Percentiles rank a stretch among this genome's conserved stretches.
phyloP scores from a whole-genome alignment of 2,329 filamentous ascomycete species.

The Ophiostoma fasciatum region DNA sequence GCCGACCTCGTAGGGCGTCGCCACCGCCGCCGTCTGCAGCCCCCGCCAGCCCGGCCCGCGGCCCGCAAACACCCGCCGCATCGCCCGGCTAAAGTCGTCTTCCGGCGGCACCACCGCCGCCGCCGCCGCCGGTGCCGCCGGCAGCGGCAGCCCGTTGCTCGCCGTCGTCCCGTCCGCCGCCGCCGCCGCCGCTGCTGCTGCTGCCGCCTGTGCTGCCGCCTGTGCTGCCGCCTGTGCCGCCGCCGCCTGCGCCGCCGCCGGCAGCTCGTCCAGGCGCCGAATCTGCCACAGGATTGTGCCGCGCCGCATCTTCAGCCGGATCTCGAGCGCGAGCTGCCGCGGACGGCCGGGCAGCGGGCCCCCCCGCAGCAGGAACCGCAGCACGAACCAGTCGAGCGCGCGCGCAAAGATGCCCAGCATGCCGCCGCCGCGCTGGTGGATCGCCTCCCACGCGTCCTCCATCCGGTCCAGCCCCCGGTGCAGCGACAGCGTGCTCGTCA shows the following conservation, averaged over 20 bases:
- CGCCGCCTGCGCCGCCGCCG: constrained; percentile 11
- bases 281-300: constrained; percentile 38
- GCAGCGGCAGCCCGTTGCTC: too few relatives aligned
- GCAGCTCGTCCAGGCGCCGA: constrained; percentile 20
- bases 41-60: constrained; percentile 32
- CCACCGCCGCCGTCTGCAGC: constrained; percentile 32
- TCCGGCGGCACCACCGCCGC: constrained; percentile 7
- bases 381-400: constrained; percentile 39
- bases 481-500: constrained; percentile 50
- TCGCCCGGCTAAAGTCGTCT: constrained; percentile 22
- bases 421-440: constrained; percentile 28
- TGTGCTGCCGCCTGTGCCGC: background rate
- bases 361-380: constrained; percentile 34
- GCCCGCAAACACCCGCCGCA: constrained; percentile 31
- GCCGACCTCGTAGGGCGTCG: constrained; percentile 15
- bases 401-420: constrained; percentile 36
- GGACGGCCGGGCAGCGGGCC: constrained; percentile 13
- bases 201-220: background rate
- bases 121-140: too few relatives aligned
- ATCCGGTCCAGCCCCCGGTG: constrained; percentile 45
- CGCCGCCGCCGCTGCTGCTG: background rate
- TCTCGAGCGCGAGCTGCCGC: constrained; percentile 32
- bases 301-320: constrained; percentile 33
- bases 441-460: constrained; percentile 35
- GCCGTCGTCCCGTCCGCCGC: too few relatives aligned